Conservation (phyloP, 2,329 filamentous ascomycete genomes). For the Corinectria fuckeliana region DNA sequence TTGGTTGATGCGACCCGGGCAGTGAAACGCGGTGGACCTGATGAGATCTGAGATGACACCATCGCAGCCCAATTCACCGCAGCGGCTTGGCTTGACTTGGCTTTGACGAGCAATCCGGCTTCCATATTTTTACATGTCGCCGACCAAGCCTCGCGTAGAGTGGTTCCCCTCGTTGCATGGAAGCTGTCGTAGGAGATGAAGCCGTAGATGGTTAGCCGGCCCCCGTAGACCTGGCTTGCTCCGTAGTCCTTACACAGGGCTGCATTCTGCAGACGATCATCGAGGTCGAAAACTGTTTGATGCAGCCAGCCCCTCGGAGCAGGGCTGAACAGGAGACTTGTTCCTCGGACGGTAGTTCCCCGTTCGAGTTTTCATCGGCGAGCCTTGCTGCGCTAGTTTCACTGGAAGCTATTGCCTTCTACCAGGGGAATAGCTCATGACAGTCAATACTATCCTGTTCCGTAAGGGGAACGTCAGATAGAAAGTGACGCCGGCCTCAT, state of each 20-base stretch:
- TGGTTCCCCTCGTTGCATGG: background rate
- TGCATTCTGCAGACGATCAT: slow-evolving; percentile 15
- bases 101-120: slow-evolving; percentile 6
- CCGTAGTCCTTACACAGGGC: background rate
- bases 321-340: background rate
- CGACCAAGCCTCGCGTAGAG: slow-evolving; percentile 6
- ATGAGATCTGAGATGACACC: background rate
- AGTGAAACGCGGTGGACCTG: slow-evolving; percentile 4
- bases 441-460: background rate
- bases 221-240: background rate
- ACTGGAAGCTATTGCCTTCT: background rate
- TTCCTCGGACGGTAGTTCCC: background rate
- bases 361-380: background rate
- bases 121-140: slow-evolving; percentile 14
- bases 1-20: background rate
- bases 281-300: background rate
- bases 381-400: background rate
- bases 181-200: background rate
- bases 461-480: background rate
- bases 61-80: background rate
- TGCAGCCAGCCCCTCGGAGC: background rate
- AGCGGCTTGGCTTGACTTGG: background rate
- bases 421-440: background rate
- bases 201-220: background rate
- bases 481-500: background rate